Percentiles rank a stretch among this genome's conserved stretches.
These are phyloP conservation scores for Alternaria gansuensis DNA, from an alignment of 2,329 filamentous ascomycete genomes.

Conservation along the genomic window DNA sequence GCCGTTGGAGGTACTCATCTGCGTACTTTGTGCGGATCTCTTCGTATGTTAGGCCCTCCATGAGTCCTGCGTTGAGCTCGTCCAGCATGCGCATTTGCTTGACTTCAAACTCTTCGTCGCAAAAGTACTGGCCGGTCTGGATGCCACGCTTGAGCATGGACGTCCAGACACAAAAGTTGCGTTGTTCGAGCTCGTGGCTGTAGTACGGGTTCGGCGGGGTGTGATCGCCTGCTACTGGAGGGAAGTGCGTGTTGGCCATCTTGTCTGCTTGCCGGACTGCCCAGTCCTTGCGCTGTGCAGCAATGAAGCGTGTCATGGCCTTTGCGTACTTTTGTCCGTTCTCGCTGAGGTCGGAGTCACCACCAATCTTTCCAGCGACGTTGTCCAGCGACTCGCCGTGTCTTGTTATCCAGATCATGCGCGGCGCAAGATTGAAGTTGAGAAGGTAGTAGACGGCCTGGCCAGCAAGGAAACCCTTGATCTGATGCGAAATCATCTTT, in stretches of 20 bases:
- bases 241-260: constrained; percentile 78
- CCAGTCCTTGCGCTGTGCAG: constrained; percentile 81
- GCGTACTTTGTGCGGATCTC: constrained; percentile 83
- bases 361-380: constrained; percentile 84
- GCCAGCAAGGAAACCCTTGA: constrained; percentile 89
- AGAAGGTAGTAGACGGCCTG: constrained; percentile 94
- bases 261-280: constrained; percentile 82
- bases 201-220: constrained; percentile 95
- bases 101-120: constrained; percentile 91
- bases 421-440: constrained; percentile 93
- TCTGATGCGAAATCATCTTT: constrained; percentile 89
- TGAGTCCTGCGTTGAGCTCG: constrained; percentile 89
- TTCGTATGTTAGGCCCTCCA: constrained; percentile 94
- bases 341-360: constrained; percentile 83
- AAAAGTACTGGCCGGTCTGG: constrained; percentile 87
- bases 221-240: constrained; percentile 88
- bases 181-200: constrained; percentile 62
- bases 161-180: constrained; percentile 98
- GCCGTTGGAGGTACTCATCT: constrained; percentile 82
- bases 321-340: constrained; percentile 81
- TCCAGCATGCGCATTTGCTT: constrained; percentile 99
- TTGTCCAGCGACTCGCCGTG: constrained; percentile 95
- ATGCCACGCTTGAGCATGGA: constrained; percentile 93
- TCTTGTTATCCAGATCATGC: constrained; percentile 97
- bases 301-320: constrained; percentile 84